Conservation (phyloP, 805 yeast genomes). For the Dipodascopsis tothii region DNA sequence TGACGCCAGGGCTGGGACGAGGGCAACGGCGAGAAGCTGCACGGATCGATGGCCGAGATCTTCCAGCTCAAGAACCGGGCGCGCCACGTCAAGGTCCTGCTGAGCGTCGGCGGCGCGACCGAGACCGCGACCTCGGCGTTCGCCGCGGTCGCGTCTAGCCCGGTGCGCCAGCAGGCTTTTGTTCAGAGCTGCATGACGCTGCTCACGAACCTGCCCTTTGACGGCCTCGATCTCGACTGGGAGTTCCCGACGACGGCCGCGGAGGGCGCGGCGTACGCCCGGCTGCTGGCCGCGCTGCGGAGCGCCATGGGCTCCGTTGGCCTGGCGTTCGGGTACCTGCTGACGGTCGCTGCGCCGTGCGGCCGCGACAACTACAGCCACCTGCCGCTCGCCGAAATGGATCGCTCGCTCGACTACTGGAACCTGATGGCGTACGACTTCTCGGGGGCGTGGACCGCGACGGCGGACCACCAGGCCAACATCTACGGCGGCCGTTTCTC, state of each 20-base stretch:
- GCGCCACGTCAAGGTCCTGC: conserved; percentile 45
- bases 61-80: conserved; percentile 39
- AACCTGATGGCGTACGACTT: conserved; percentile 91
- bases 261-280: conserved; percentile 42
- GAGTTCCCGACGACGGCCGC: conserved; percentile 59
- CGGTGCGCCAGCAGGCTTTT: conserved; percentile 39
- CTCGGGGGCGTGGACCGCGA: conserved; percentile 62
- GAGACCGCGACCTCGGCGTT: conserved; percentile 42
- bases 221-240: conserved; percentile 94
- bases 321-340: conserved; percentile 31
- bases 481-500: conserved; percentile 44
- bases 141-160: conserved; percentile 35
- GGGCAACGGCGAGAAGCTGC: conserved; percentile 1
- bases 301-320: conserved; percentile 21
- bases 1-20: conserved; percentile 6
- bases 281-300: conserved; percentile 39
- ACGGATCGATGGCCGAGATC: conserved; percentile 48
- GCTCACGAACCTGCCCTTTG: conserved; percentile 48
- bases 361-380: conserved; percentile 34
- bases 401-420: conserved; percentile 56
- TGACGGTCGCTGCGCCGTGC: conserved; percentile 76
- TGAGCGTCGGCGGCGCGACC: conserved; percentile 85
- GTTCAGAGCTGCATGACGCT: conserved; percentile 25
- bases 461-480: conserved; percentile 64
- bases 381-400: conserved; percentile 49